A percentile compares a stretch with the other conserved stretches of the same genome.
phyloP scores from a whole-genome alignment of 176 grass and related monocot species.

The Triticum aestivum region IWGSC_CS_RefSeq_v2.1 NC_057805.1:18884309-18884808 shows the following conservation, averaged over 20 bases:
- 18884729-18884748: too few species aligned
- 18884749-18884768: too few species aligned
- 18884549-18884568: neutral
- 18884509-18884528: constrained; percentile 34
- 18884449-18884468: constrained; percentile 34
- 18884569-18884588: neutral
- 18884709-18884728: too few species aligned
- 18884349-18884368: constrained; percentile 40
- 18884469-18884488: constrained; percentile 28
- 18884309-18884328: constrained; percentile 16
- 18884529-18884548: constrained; percentile 36
- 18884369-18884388: constrained; percentile 33
- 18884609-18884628: too few species aligned
- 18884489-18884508: constrained; percentile 28
- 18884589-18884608: too few species aligned
- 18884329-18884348: constrained; percentile 41
- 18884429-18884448: constrained; percentile 40
- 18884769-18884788: too few species aligned
- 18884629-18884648: too few species aligned
- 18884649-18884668: too few species aligned
- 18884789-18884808: too few species aligned
- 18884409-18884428: constrained; percentile 18
- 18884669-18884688: too few species aligned
- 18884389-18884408: constrained; percentile 33
- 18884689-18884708: too few species aligned